Evolutionary conservation across 1,284 basidiomycete genomes (phyloP).

Genomic region (Wallemia ichthyophaga): DNA sequence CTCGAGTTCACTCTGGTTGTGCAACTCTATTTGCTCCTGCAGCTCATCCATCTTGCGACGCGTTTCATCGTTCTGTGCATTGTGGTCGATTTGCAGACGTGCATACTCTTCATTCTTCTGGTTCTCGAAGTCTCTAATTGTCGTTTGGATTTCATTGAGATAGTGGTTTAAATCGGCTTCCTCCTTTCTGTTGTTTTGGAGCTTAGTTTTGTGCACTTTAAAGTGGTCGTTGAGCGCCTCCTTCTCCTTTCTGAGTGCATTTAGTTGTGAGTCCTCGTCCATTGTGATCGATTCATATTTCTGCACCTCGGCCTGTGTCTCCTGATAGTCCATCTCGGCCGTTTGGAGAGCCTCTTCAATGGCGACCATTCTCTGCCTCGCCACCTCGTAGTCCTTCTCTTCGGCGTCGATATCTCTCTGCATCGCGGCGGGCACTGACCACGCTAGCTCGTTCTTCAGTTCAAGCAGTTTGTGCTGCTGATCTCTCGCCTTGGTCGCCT

Average conservation of each 20-base stretch:
- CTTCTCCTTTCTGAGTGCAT: constrained; percentile 4
- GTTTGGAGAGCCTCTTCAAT: constrained; percentile 2
- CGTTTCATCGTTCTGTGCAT: constrained; percentile 6
- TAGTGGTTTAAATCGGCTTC: constrained; percentile 7
- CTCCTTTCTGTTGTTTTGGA: constrained; percentile 22
- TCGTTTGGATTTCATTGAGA: constrained; percentile 2
- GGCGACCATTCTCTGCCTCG: neutral
- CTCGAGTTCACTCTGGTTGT: constrained; percentile 19
- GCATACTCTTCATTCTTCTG: constrained; percentile 17
- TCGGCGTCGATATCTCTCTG: constrained; percentile 3
- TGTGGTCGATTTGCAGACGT: constrained; percentile 14
- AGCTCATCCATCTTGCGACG: constrained; percentile 23
- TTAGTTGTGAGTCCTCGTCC: constrained; percentile 2
- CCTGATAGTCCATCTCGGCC: constrained; percentile 6
- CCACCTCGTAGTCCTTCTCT: constrained; percentile 11
- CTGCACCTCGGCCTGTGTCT: constrained; percentile 21
- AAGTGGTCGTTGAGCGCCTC: constrained; percentile 4
- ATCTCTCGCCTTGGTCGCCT: constrained; percentile 38
- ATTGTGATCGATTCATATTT: constrained; percentile 16
- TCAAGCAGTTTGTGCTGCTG: constrained; percentile 34
- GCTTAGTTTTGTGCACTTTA: constrained; percentile 19
- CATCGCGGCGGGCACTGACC: constrained; percentile 23
- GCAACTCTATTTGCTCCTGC: constrained; percentile 25
- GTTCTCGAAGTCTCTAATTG: neutral
- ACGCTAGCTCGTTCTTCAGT: constrained; percentile 53